These are phyloP conservation scores for Camellia sinensis DNA, from an alignment of 148 eudicot genomes.

Conservation along the genomic window DNA sequence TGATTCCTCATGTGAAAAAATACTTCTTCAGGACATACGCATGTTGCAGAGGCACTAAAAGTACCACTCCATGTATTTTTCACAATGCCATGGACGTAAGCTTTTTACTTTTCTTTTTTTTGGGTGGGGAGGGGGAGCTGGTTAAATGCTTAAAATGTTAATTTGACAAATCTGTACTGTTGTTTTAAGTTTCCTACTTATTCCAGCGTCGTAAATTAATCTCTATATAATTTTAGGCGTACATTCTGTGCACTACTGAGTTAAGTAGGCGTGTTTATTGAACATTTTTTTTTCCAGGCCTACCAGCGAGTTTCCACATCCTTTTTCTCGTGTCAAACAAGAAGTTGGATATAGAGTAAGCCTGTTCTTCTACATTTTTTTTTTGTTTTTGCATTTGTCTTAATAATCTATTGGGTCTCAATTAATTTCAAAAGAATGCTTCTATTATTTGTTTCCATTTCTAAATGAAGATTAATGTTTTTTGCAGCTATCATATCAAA, in stretches of 20 bases:
- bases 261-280: not conserved
- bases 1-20: conserved; percentile 21
- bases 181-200: not conserved
- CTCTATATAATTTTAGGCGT: not conserved
- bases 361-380: not conserved
- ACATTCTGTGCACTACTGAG: not conserved
- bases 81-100: conserved; percentile 90
- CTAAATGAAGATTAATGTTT: conserved; percentile 8
- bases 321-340: conserved; percentile 73
- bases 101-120: not conserved
- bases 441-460: conserved; percentile 1
- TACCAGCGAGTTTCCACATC: conserved; percentile 80
- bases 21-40: conserved; percentile 53
- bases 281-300: conserved; percentile 37
- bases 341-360: conserved; percentile 63
- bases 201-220: not conserved
- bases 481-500: conserved; percentile 84
- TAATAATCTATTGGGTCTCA: not conserved
- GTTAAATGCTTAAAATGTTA: not conserved
- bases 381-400: not conserved
- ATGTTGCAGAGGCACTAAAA: conserved; percentile 68
- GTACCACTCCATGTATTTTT: conserved; percentile 69
- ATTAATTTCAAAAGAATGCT: not conserved
- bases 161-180: not conserved
- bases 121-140: not conserved